Percentiles rank a stretch among this genome's conserved stretches.
phyloP scores from a whole-genome alignment of 257 asterid species.

The Rubia yunnanensis region DNA sequence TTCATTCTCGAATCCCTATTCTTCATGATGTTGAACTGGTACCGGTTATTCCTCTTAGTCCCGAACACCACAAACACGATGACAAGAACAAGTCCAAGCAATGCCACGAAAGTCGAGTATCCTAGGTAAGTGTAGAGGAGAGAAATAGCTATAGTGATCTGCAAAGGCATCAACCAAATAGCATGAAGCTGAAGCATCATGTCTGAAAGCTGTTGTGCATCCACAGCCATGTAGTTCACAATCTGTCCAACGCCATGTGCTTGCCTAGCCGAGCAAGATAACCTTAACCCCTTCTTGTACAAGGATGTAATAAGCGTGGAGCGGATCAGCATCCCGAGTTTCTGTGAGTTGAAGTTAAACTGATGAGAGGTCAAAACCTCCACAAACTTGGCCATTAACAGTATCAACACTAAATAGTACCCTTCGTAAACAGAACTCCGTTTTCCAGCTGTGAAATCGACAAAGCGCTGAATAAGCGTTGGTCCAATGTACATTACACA shows the following conservation, averaged over 20 bases:
- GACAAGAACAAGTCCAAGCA: slow-evolving; percentile 37
- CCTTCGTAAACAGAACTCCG: slow-evolving; percentile 56
- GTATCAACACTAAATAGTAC: slow-evolving; percentile 55
- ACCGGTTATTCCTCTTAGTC: slow-evolving; percentile 46
- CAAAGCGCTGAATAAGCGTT: slow-evolving; percentile 60
- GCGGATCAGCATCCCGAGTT: slow-evolving; percentile 80
- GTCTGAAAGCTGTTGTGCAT: slow-evolving; percentile 90
- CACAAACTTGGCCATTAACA: slow-evolving; percentile 55
- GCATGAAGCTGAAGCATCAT: slow-evolving; percentile 88
- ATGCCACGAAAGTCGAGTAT: slow-evolving; percentile 39
- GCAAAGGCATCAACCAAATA: slow-evolving; percentile 83
- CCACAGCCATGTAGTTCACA: slow-evolving; percentile 93
- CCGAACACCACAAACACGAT: slow-evolving; percentile 47
- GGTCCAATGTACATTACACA: slow-evolving; percentile 86
- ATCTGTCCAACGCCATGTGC: slow-evolving; percentile 91
- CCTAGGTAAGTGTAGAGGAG: slow-evolving; percentile 63
- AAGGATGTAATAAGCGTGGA: slow-evolving; percentile 67
- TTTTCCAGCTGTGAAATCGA: slow-evolving; percentile 56
- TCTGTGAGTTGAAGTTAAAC: slow-evolving; percentile 76
- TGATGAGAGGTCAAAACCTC: slow-evolving; percentile 84
- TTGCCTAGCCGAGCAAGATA: slow-evolving; percentile 82
- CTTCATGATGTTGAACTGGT: slow-evolving; percentile 65
- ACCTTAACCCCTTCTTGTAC: slow-evolving; percentile 69
- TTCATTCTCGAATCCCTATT: slow-evolving; percentile 84
- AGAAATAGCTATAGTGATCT: slow-evolving; percentile 53